These are phyloP conservation scores for Evansstolkia leycettana DNA, from an alignment of 495 filamentous ascomycete genomes.

Conservation along the genomic window DNA sequence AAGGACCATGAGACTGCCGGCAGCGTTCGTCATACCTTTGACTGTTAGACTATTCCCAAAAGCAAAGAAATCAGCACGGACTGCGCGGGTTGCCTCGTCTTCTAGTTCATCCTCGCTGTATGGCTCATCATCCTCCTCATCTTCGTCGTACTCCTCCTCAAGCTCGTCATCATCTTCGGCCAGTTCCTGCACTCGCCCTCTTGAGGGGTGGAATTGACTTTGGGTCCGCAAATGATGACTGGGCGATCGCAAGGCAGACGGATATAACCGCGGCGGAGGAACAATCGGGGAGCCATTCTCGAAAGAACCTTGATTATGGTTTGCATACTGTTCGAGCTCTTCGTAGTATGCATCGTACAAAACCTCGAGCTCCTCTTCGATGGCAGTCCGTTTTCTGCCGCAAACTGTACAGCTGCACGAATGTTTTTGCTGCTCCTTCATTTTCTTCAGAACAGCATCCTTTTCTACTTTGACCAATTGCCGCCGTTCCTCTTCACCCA, in stretches of 20 bases:
- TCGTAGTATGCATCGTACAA: slow-evolving; percentile 99
- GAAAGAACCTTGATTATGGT: slow-evolving; percentile 63
- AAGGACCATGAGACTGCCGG: slow-evolving; percentile 11
- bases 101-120: slow-evolving; percentile 44
- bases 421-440: slow-evolving; percentile 99
- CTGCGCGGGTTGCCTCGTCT: slow-evolving; percentile 37
- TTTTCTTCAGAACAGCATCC: slow-evolving; percentile 93
- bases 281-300: slow-evolving; percentile 50
- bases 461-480: slow-evolving; percentile 97
- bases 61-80: slow-evolving; percentile 73
- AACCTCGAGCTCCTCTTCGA: slow-evolving; percentile 97
- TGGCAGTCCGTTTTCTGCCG: slow-evolving; percentile 89
- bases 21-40: slow-evolving; percentile 55
- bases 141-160: slow-evolving; percentile 40
- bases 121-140: slow-evolving; percentile 39
- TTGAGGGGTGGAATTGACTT: slow-evolving; percentile 36
- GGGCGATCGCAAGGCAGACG: slow-evolving; percentile 26
- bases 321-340: slow-evolving; percentile 93
- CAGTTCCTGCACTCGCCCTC: slow-evolving; percentile 46
- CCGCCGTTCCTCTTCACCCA: slow-evolving; percentile 87
- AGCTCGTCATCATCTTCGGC: slow-evolving; percentile 55
- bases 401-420: slow-evolving; percentile 97
- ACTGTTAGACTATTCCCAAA: slow-evolving; percentile 96
- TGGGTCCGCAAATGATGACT: slow-evolving; percentile 32
- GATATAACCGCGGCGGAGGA: slow-evolving; percentile 46